Conservation (phyloP, 495 filamentous ascomycete species). For the Aspergillus sclerotioniger region DNA sequence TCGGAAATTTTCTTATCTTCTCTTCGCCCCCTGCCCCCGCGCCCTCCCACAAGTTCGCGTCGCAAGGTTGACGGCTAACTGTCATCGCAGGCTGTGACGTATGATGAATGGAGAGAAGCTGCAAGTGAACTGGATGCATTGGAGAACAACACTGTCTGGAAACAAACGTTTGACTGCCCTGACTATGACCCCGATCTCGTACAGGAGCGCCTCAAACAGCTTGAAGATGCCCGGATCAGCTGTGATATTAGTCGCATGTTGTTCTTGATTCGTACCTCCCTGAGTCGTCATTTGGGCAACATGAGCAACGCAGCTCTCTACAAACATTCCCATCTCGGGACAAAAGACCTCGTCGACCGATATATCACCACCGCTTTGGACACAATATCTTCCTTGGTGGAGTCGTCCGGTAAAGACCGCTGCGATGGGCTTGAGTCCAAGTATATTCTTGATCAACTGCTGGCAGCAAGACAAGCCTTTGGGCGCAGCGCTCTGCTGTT, state of each 20-base stretch:
- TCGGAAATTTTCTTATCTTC: not conserved
- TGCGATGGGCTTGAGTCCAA: conserved; percentile 57
- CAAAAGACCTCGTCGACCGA: conserved; percentile 79
- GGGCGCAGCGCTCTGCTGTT: conserved; percentile 83
- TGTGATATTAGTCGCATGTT: conserved; percentile 76
- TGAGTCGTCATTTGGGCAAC: conserved; percentile 78
- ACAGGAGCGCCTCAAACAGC: conserved; percentile 61
- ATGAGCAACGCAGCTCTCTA: conserved; percentile 86
- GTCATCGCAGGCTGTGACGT: conserved; percentile 53
- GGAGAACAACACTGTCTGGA: conserved; percentile 83
- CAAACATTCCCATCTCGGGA: conserved; percentile 80
- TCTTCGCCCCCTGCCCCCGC: too few species aligned
- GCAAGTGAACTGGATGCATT: conserved; percentile 78
- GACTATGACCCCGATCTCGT: conserved; percentile 74
- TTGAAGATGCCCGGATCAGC: conserved; percentile 72
- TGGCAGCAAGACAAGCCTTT: conserved; percentile 80
- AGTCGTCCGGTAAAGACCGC: conserved; percentile 56
- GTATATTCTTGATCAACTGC: conserved; percentile 69
- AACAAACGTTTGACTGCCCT: conserved; percentile 56
- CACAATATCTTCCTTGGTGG: conserved; percentile 68
- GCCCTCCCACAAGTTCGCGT: not conserved
- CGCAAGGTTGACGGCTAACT: not conserved
- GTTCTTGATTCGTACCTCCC: conserved; percentile 73
- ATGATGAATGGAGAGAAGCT: conserved; percentile 60
- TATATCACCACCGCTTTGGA: conserved; percentile 78